phyloP scores from a whole-genome alignment of 1,284 basidiomycete genomes.

The Hymenochaete sp. region DNA sequence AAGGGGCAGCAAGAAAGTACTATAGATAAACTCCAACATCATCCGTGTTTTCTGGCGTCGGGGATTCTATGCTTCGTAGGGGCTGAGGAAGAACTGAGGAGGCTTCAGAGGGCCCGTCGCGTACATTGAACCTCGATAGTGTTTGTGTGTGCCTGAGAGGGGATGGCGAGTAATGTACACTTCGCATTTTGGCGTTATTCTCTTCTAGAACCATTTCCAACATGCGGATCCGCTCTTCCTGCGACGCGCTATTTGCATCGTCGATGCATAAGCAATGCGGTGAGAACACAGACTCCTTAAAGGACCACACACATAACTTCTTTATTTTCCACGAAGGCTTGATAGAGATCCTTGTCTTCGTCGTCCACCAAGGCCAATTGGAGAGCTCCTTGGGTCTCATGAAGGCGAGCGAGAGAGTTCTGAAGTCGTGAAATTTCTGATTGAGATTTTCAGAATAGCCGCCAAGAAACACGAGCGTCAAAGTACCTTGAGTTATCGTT shows the following conservation, averaged over 20 bases:
- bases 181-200: constrained; percentile 8
- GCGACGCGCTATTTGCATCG: constrained; percentile 9
- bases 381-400: constrained; percentile 10
- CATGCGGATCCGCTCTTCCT: constrained; percentile 16
- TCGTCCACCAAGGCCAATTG: constrained; percentile 1
- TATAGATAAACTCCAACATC: constrained; percentile 16
- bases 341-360: constrained; percentile 10
- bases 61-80: too few species aligned
- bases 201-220: constrained; percentile 14
- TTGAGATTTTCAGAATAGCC: not conserved
- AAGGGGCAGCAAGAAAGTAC: not conserved
- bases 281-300: too few species aligned
- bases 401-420: constrained; percentile 12
- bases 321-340: constrained; percentile 14
- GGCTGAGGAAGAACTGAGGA: too few species aligned
- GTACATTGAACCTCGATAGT: too few species aligned
- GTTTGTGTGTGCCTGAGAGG: too few species aligned
- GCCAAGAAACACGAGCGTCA: not conserved
- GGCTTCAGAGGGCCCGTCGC: too few species aligned
- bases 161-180: constrained; percentile 5
- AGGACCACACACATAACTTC: constrained; percentile 13
- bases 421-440: constrained; percentile 14
- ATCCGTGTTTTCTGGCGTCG: too few species aligned
- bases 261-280: not conserved
- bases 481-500: constrained; percentile 13